Conservation (phyloP, 2,329 filamentous ascomycete genomes). For the Aurifilum marmelostoma region DNA sequence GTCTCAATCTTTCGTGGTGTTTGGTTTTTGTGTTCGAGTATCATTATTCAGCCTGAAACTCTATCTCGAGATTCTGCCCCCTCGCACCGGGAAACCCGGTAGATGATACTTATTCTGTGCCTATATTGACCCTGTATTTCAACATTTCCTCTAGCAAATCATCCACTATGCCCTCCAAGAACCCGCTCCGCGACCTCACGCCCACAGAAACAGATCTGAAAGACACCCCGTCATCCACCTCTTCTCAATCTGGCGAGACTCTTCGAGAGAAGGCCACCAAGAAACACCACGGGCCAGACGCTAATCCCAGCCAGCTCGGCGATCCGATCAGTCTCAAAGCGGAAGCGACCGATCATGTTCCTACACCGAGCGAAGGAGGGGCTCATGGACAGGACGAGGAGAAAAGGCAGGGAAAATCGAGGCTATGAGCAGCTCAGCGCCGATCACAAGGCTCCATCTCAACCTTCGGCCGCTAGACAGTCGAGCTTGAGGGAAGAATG, state of each 20-base stretch:
- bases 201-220: constrained; percentile 27
- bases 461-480: constrained; percentile 1
- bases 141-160: background rate
- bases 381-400: background rate
- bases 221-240: background rate
- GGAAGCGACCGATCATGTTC: constrained; percentile 24
- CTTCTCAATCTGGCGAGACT: constrained; percentile 1
- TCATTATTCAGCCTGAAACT: no score
- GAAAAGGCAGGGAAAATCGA: constrained; percentile 5
- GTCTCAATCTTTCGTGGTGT: background rate
- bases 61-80: background rate
- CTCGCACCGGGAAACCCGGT: background rate
- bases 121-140: background rate
- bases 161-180: constrained; percentile 21
- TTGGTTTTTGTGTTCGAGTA: no score
- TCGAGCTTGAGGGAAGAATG: background rate
- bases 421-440: constrained; percentile 16
- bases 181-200: constrained; percentile 25
- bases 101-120: no score
- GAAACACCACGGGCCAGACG: constrained; percentile 22
- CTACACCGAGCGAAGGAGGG: constrained; percentile 23
- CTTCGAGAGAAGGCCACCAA: constrained; percentile 28
- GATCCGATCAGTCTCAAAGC: constrained; percentile 29
- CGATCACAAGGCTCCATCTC: constrained; percentile 2
- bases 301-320: constrained; percentile 27